Base-by-base conservation (phyloP, 2,329 filamentous ascomycete genomes). In the Alternaria viburni region DNA sequence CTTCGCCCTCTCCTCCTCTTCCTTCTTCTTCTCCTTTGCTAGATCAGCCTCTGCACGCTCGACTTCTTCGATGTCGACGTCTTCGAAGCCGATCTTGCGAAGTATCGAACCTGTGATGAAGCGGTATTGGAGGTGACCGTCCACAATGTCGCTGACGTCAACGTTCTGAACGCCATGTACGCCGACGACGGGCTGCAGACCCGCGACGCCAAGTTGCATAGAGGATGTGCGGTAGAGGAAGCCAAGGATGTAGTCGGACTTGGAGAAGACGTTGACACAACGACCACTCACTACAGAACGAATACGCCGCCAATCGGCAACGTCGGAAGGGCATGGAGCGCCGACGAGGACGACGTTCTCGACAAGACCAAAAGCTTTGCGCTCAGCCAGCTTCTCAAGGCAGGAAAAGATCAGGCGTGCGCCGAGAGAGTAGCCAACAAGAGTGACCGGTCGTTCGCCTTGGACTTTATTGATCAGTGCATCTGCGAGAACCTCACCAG, bases 171-270 rank as follows among this genome's bases (percentile, higher is more conserved):
- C 85, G 3, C 90, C 90, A 6, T 87, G 85, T 15, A 94, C 87
- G 9, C 85, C 86, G 61, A 88, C 81, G 23, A 96, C 87, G 30
- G 88, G 85, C 76, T 97, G 91, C 2, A 98, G 82, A 0, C 94
- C 95, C 0, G 93, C 93, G 45, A 97, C 88, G 4, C 94, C 94
- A 44, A 92, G 86, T 67, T 96, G 91, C 26, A 97, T 87, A 62
- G 90, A 93, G 44, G 91, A 93, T 3, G 93, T 90, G 47, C 94
- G 89, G 78, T 97, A 97, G 17, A 97, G 83, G 76, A 97, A 95
- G 1, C 89, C 93, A 1, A 97, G 88, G 30, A 97, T 89, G 73
- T 93, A 92, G 79, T 97, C 94, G 64, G 96, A 94, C 56, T 90
- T 89, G 2, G 92, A 95, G 80, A 91, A 97, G 9, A 95, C 93